Evolutionary conservation across 1,139 yeast genomes (phyloP).

Genomic region (Pichia sorboxylosa): DNA sequence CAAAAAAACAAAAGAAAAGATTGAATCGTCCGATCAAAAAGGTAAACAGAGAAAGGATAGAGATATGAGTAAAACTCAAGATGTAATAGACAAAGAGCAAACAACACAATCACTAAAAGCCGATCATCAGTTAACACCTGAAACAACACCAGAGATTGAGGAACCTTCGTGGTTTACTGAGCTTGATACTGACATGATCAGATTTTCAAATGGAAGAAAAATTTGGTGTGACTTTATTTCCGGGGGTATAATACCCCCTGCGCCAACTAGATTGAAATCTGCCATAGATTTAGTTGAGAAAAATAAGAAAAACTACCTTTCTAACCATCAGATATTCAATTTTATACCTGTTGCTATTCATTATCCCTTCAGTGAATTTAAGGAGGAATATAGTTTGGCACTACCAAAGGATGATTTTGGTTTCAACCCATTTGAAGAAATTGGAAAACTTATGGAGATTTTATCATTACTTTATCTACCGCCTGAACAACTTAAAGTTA

Average conservation of each 20-base stretch:
- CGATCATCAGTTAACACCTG: neutral
- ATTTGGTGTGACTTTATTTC: constrained; percentile 15
- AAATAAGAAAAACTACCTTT: constrained; percentile 11
- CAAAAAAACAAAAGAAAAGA: too few species aligned
- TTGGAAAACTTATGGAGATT: constrained; percentile 48
- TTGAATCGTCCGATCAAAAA: too few species aligned
- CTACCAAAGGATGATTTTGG: constrained; percentile 39
- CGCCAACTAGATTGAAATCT: constrained; percentile 7
- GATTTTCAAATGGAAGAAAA: constrained; percentile 11
- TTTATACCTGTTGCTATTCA: constrained; percentile 23
- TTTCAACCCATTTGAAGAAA: constrained; percentile 62
- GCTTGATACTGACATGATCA: too few species aligned
- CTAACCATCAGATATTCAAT: constrained; percentile 16
- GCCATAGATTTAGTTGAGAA: constrained; percentile 18
- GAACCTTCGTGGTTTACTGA: constrained; percentile 25
- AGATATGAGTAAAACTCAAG: constrained; percentile 5
- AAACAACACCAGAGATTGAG: constrained; percentile 2
- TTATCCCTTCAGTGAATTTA: constrained; percentile 27
- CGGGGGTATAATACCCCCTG: constrained; percentile 6
- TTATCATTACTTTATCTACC: constrained; percentile 36
- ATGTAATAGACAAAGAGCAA: constrained; percentile 6
- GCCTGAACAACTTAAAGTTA: constrained; percentile 26
- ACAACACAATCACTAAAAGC: constrained; percentile 6
- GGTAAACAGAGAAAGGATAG: neutral
- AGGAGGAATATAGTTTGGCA: constrained; percentile 21